Conservation (phyloP, 345 rosid genomes). For the Lepidium sativum region DNA sequence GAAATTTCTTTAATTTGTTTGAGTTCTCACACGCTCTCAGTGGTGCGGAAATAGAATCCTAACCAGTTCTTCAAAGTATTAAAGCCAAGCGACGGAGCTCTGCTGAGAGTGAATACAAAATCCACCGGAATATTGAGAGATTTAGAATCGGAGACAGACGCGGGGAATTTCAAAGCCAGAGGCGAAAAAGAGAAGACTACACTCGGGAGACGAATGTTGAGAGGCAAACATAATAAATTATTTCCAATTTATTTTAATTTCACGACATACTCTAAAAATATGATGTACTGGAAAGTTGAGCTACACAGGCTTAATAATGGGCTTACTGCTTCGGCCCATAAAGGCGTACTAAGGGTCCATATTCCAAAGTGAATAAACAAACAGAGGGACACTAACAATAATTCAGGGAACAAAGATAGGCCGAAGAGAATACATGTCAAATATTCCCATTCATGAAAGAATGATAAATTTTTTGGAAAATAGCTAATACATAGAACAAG, state of each 20-base stretch:
- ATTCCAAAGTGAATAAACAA: too few relatives aligned
- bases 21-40: conserved; percentile 3
- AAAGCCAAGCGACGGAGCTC: neutral
- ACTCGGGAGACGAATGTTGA: neutral
- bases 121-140: neutral
- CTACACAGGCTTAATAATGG: too few relatives aligned
- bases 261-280: too few relatives aligned
- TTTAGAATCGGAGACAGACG: conserved; percentile 7
- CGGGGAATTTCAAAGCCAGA: conserved; percentile 27
- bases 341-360: too few relatives aligned
- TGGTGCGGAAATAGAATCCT: conserved; percentile 7
- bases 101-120: neutral
- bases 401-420: neutral
- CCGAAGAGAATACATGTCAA: neutral
- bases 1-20: neutral
- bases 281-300: too few relatives aligned
- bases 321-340: too few relatives aligned
- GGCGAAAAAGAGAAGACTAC: neutral
- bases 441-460: neutral
- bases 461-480: neutral
- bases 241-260: neutral
- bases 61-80: neutral
- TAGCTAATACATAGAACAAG: neutral
- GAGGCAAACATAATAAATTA: neutral
- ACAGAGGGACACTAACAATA: neutral